These are phyloP conservation scores for Arachnopeziza araneosa DNA, from an alignment of 2,329 filamentous ascomycete species.

Conservation along the genomic window DNA sequence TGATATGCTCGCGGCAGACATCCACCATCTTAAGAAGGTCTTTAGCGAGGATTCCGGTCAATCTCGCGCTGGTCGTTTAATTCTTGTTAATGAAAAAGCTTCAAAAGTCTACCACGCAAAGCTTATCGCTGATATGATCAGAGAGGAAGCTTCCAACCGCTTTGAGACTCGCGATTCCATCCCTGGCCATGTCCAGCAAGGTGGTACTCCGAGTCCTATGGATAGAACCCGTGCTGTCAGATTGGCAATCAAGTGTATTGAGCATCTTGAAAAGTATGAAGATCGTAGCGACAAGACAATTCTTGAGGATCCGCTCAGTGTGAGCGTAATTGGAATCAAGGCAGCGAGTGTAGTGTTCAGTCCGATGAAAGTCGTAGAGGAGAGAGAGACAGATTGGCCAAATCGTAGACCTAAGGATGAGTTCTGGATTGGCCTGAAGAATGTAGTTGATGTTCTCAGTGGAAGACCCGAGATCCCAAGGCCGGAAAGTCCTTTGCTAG, in stretches of 20 bases:
- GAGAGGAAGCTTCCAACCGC: constrained; percentile 82
- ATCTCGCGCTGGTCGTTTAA: constrained; percentile 84
- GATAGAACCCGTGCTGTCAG: constrained; percentile 88
- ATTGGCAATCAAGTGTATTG: constrained; percentile 88
- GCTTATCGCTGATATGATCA: constrained; percentile 92
- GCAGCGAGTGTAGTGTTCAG: constrained; percentile 87
- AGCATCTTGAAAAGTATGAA: constrained; percentile 78
- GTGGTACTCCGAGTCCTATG: constrained; percentile 89
- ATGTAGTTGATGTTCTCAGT: constrained; percentile 77
- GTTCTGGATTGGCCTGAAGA: constrained; percentile 78
- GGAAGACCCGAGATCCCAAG: constrained; percentile 51
- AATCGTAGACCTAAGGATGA: constrained; percentile 78
- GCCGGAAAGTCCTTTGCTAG: constrained; percentile 46
- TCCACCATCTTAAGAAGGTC: constrained; percentile 78
- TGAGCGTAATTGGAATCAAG: constrained; percentile 85
- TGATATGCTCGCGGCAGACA: constrained; percentile 87
- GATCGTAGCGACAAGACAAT: constrained; percentile 62
- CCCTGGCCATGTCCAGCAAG: constrained; percentile 91
- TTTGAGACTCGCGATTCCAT: constrained; percentile 92
- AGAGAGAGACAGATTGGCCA: constrained; percentile 85
- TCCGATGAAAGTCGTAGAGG: constrained; percentile 74
- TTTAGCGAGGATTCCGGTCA: constrained; percentile 84
- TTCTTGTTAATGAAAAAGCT: constrained; percentile 94
- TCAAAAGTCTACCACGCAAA: constrained; percentile 87
- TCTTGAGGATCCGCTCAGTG: constrained; percentile 65